Evolutionary conservation across 179 eudicot species (phyloP).

Genomic region (Silene coronaria): DNA sequence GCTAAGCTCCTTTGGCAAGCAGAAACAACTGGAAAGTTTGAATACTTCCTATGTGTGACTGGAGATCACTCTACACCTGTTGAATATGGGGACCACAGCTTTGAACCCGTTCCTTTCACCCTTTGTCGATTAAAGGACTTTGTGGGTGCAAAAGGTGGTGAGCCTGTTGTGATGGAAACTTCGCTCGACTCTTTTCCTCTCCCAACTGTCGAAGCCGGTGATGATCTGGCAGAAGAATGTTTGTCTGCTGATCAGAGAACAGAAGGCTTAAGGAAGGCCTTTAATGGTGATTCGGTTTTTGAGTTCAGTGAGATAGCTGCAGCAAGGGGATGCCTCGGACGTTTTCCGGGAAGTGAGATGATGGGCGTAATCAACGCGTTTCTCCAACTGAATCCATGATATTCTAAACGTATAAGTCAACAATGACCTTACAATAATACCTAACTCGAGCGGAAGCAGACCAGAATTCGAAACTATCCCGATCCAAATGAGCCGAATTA

Average conservation of each 20-base stretch:
- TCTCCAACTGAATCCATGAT: slow-evolving; percentile 42
- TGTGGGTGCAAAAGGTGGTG: slow-evolving; percentile 82
- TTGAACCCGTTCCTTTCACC: slow-evolving; percentile 86
- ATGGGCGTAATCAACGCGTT: slow-evolving; percentile 73
- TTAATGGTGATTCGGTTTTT: slow-evolving; percentile 56
- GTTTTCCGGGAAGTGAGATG: slow-evolving; percentile 95
- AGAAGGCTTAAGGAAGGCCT: slow-evolving; percentile 30
- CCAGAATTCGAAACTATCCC: background rate
- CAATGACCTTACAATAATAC: background rate
- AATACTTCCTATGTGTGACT: slow-evolving; percentile 72
- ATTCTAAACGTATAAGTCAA: slow-evolving; percentile 1
- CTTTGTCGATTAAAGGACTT: slow-evolving; percentile 73
- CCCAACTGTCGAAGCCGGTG: slow-evolving; percentile 55
- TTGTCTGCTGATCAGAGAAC: slow-evolving; percentile 22
- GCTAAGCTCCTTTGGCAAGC: slow-evolving; percentile 84
- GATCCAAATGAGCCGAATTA: background rate
- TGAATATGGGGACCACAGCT: slow-evolving; percentile 97
- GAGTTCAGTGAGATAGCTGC: slow-evolving; percentile 75
- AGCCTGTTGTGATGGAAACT: slow-evolving; percentile 39
- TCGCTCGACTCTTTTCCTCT: slow-evolving; percentile 83
- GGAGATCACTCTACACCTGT: slow-evolving; percentile 99
- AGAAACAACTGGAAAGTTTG: slow-evolving; percentile 57
- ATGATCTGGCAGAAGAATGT: slow-evolving; percentile 39
- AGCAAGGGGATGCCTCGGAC: slow-evolving; percentile 87
- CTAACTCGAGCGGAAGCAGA: background rate